phyloP scores from a whole-genome alignment of 139 green algal species.

The Mychonastes homosphaera region DNA sequence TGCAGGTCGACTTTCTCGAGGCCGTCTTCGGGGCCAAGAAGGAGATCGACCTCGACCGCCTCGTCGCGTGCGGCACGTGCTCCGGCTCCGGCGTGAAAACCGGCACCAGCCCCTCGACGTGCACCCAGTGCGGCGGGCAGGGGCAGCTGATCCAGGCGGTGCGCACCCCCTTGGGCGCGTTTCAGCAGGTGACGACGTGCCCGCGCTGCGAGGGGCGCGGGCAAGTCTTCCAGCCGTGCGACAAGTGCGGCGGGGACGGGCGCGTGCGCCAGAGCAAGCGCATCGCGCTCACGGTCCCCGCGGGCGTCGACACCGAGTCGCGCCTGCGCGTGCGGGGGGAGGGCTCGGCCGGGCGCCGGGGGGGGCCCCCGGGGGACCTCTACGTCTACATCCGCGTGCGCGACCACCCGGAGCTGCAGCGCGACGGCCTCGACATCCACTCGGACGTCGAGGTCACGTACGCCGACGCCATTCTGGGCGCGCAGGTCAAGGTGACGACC shows the following conservation, averaged over 20 bases:
- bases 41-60: conserved; percentile 76
- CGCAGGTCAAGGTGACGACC: conserved; percentile 69
- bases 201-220: conserved; percentile 64
- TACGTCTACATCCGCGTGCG: conserved; percentile 88
- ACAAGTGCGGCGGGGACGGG: conserved; percentile 81
- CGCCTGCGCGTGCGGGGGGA: conserved; percentile 76
- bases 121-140: conserved; percentile 72
- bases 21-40: conserved; percentile 87
- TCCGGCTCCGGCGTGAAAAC: conserved; percentile 66
- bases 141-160: conserved; percentile 83
- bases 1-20: conserved; percentile 81
- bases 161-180: conserved; percentile 85
- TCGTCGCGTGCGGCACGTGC: conserved; percentile 55
- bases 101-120: conserved; percentile 71
- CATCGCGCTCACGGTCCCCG: conserved; percentile 78
- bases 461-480: conserved; percentile 91
- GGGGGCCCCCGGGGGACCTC: conserved; percentile 77
- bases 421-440: conserved; percentile 86
- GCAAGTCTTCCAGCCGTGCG: conserved; percentile 68
- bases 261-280: conserved; percentile 75
- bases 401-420: conserved; percentile 67
- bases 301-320: conserved; percentile 75
- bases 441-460: conserved; percentile 60
- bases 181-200: conserved; percentile 82
- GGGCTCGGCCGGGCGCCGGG: conserved; percentile 51